A percentile compares a stretch with the other conserved stretches of the same genome.
Conservation (phyloP, 2,329 filamentous ascomycete genomes). For the Pestalotiopsis sp. region DNA sequence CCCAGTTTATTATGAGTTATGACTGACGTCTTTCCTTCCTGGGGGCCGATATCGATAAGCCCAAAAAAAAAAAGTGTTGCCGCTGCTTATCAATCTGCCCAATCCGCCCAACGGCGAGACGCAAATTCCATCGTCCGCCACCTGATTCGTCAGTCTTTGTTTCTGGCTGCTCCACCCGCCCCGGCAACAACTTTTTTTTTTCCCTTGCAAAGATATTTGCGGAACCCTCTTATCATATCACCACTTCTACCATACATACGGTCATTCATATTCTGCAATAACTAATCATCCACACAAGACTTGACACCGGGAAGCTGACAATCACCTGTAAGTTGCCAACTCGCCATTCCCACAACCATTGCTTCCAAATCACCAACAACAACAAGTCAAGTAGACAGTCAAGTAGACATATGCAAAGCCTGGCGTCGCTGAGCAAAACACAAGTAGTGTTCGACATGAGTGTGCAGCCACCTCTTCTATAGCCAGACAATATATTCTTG, state of each 20-base stretch:
- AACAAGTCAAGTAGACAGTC: conserved; percentile 5
- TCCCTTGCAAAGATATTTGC: neutral
- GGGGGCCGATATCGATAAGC: conserved; percentile 11
- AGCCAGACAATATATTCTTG: conserved; percentile 1
- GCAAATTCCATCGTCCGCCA: conserved; percentile 8
- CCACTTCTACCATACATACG: conserved; percentile 8
- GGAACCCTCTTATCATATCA: neutral
- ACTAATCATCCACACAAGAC: neutral
- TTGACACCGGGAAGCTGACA: neutral
- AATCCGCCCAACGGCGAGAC: conserved; percentile 3
- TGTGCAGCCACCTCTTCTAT: neutral
- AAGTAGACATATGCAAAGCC: neutral
- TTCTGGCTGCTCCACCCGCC: neutral
- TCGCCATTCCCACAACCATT: neutral
- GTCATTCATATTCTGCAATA: conserved; percentile 1
- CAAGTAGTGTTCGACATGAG: conserved; percentile 2
- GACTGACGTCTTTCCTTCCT: neutral
- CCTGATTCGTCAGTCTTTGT: conserved; percentile 5
- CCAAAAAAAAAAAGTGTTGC: conserved; percentile 3
- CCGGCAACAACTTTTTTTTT: neutral
- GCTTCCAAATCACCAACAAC: neutral
- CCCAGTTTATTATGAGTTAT: neutral
- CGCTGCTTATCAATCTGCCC: neutral
- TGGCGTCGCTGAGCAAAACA: neutral
- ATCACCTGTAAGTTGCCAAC: neutral